Conservation (phyloP, 2,329 filamentous ascomycete genomes). For the Penicillium digitatum region DNA sequence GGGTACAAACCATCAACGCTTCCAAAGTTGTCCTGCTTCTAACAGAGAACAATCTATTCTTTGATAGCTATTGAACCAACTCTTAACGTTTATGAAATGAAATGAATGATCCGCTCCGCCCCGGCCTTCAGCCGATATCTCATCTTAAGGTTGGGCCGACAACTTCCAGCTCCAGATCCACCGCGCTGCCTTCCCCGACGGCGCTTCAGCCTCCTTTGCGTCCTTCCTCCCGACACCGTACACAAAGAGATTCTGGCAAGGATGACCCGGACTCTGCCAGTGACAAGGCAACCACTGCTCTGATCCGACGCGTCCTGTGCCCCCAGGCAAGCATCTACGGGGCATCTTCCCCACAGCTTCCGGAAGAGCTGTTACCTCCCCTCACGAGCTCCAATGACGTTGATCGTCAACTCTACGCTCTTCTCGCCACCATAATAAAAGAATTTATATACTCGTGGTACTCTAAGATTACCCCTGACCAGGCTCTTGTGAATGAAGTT, state of each 20-base stretch:
- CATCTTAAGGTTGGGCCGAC: slow-evolving; percentile 37
- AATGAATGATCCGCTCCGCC: slow-evolving; percentile 37
- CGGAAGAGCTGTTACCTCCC: slow-evolving; percentile 80
- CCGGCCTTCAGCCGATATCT: slow-evolving; percentile 42
- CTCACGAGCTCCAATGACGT: slow-evolving; percentile 92
- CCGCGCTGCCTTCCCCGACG: slow-evolving; percentile 25
- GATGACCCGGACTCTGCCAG: slow-evolving; percentile 53
- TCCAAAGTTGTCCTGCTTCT: not conserved
- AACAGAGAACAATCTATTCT: slow-evolving; percentile 2
- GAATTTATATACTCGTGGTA: slow-evolving; percentile 96
- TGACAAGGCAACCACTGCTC: slow-evolving; percentile 71
- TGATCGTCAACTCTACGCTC: slow-evolving; percentile 86
- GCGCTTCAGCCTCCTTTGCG: slow-evolving; percentile 27
- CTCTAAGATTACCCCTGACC: slow-evolving; percentile 82
- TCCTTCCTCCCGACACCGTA: slow-evolving; percentile 31
- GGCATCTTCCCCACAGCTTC: slow-evolving; percentile 57
- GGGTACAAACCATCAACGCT: slow-evolving; percentile 8
- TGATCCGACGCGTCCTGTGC: slow-evolving; percentile 81
- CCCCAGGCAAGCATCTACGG: slow-evolving; percentile 53
- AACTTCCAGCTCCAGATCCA: slow-evolving; percentile 36
- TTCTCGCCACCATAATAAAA: slow-evolving; percentile 82
- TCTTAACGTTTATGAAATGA: slow-evolving; percentile 30
- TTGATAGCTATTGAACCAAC: not conserved
- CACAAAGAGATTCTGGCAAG: slow-evolving; percentile 36
- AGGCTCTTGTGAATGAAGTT: slow-evolving; percentile 80